Evolutionary conservation across 2,329 filamentous ascomycete genomes (phyloP), one percentile per base, ranked within the genome.

Genomic region (Aspergillus floridensis): DNA sequence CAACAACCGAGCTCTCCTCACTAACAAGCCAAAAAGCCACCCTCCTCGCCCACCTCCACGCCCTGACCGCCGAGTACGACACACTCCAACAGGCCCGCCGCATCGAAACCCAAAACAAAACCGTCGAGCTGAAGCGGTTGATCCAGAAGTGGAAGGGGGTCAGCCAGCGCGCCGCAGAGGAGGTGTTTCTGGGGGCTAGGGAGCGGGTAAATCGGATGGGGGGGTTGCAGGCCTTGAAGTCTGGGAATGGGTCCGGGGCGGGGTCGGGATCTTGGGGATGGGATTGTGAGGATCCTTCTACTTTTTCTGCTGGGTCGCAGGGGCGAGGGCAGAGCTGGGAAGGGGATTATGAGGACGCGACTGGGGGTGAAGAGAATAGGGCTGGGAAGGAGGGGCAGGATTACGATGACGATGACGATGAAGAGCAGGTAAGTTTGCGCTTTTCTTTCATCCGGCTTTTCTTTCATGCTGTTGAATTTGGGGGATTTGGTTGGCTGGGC

Each of bases 91-190:
- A 87, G 67, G 85, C 85, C 4, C 67, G 77, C 10, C 77, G 79
- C 46, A 82, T 87, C 68, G 79, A 82, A 63, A 66, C 62, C 2
- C 74, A 72, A 3, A 66, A 64, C 47, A 74, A 74, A 57, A 84
- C 87, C 69, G 77, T 75, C 1, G 85, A 89, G 59, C 76, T 91
- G 24, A 74, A 82, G 47, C 74, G 70, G 0, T 68, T 90, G 64
- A 81, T 85, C 47, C 71, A 70, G 3, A 88, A 83, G 70, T 92
- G 89, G 89, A 83, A 79, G 50, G 72, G 69, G 0, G 84, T 85
- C 19, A 84, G 83, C 60, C 81, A 87, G 62, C 76, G 80, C 53
- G 88, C 86, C 6, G 88, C 88, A 1, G 88, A 91, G 65, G 86
- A 89, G 67, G 75, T 90, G 11, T 91, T 88, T 71, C 79, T 76